Conservation (phyloP, 2,329 filamentous ascomycete species). For the Microdochium nivale region DNA sequence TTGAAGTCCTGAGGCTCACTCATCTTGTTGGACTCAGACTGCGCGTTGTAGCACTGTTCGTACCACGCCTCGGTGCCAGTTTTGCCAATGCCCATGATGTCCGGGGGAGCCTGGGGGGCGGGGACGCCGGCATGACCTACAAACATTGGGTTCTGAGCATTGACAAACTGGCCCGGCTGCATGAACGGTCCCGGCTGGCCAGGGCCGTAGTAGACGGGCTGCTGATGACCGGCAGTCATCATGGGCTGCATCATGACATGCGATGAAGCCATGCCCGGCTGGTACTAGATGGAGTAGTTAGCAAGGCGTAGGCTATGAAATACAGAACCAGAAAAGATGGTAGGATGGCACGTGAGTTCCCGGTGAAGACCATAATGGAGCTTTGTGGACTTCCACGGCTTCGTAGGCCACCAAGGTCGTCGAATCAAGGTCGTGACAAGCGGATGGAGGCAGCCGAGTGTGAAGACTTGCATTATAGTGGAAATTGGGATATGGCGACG, state of each 20-base stretch:
- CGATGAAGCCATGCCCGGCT: conserved; percentile 11
- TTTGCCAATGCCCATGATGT: conserved; percentile 43
- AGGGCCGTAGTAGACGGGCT: conserved; percentile 5
- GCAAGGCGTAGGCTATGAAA: conserved; percentile 1
- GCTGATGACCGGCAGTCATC: conserved; percentile 7
- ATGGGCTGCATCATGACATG: conserved; percentile 12
- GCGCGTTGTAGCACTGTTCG: conserved; percentile 35
- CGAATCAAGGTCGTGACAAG: background rate
- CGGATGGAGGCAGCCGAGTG: background rate
- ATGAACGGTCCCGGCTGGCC: background rate
- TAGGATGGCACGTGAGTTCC: background rate
- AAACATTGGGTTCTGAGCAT: background rate
- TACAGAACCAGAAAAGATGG: conserved; percentile 2
- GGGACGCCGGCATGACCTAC: background rate
- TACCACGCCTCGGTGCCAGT: conserved; percentile 38
- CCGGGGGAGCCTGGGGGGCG: conserved; percentile 18
- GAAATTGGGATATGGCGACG: background rate
- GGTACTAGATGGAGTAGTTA: conserved; percentile 12
- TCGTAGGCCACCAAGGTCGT: background rate
- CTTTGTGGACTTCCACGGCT: background rate
- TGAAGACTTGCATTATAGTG: background rate
- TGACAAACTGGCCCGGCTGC: background rate
- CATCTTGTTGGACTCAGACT: conserved; percentile 36
- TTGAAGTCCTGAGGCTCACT: conserved; percentile 55
- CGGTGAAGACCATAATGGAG: background rate